Conservation (phyloP, 768 basidiomycete genomes). For the Lyophyllum atratum region DNA sequence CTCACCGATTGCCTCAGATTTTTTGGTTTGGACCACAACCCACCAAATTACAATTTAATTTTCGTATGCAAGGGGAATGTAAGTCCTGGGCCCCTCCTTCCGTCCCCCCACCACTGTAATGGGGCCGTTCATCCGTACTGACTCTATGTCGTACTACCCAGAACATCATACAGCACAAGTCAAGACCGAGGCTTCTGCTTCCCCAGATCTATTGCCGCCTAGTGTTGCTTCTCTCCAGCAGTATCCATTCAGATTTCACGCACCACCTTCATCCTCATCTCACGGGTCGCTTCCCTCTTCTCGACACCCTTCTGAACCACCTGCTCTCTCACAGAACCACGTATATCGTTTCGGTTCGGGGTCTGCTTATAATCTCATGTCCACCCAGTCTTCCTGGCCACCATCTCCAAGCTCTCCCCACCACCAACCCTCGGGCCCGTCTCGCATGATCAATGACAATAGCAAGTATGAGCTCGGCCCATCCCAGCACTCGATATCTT, state of each 20-base stretch:
- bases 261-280: conserved; percentile 29
- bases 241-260: conserved; percentile 38
- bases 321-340: conserved; percentile 27
- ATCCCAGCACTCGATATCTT: conserved; percentile 37
- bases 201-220: conserved; percentile 42
- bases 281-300: conserved; percentile 38
- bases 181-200: conserved; percentile 45
- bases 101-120: conserved; percentile 18
- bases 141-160: conserved; percentile 17
- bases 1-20: conserved; percentile 6
- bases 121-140: conserved; percentile 21
- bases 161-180: conserved; percentile 29
- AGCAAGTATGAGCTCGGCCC: conserved; percentile 16
- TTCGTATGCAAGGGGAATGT: conserved; percentile 20
- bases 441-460: conserved; percentile 18
- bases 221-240: conserved; percentile 32
- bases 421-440: conserved; percentile 12
- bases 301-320: conserved; percentile 32
- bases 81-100: conserved; percentile 13
- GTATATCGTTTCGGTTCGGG: conserved; percentile 36
- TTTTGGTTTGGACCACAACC: conserved; percentile 15
- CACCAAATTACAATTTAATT: conserved; percentile 18
- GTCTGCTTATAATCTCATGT: conserved; percentile 22
- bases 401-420: conserved; percentile 23
- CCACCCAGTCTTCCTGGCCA: conserved; percentile 29